phyloP scores from a whole-genome alignment of 106 monocot genomes.

The Allium fistulosum region DNA sequence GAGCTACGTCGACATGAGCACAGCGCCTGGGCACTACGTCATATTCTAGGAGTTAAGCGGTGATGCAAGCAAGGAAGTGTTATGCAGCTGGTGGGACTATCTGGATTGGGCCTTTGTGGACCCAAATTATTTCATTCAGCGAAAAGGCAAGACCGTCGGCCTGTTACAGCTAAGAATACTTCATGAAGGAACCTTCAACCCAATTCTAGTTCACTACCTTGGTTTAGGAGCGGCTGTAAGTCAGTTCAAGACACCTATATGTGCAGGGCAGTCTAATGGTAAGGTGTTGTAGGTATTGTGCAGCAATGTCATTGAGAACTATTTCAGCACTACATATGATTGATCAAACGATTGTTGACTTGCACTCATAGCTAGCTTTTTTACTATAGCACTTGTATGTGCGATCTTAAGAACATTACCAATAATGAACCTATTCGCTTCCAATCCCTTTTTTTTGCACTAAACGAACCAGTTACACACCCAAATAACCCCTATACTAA shows the following conservation, averaged over 20 bases:
- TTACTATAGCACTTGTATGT: too few species aligned
- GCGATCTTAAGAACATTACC: too few species aligned
- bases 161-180: slow-evolving; percentile 66
- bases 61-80: neutral
- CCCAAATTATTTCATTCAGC: slow-evolving; percentile 47
- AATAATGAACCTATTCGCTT: too few species aligned
- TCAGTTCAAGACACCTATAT: slow-evolving; percentile 75
- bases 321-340: slow-evolving; percentile 54
- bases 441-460: too few species aligned
- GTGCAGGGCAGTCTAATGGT: slow-evolving; percentile 21
- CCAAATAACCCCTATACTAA: too few species aligned
- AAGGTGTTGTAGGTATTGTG: slow-evolving; percentile 55
- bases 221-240: slow-evolving; percentile 43
- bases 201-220: slow-evolving; percentile 53
- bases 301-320: slow-evolving; percentile 27
- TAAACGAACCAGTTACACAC: too few species aligned
- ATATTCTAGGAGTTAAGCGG: slow-evolving; percentile 3
- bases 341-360: neutral
- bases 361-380: too few species aligned
- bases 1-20: slow-evolving; percentile 48
- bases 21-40: slow-evolving; percentile 23
- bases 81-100: slow-evolving; percentile 14
- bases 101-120: slow-evolving; percentile 67
- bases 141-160: slow-evolving; percentile 37
- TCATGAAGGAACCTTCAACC: slow-evolving; percentile 53